Evolutionary conservation across 73 alveolate species (phyloP), one percentile per base, ranked within the genome.

Genomic region (Paraurostyla sp.): DNA sequence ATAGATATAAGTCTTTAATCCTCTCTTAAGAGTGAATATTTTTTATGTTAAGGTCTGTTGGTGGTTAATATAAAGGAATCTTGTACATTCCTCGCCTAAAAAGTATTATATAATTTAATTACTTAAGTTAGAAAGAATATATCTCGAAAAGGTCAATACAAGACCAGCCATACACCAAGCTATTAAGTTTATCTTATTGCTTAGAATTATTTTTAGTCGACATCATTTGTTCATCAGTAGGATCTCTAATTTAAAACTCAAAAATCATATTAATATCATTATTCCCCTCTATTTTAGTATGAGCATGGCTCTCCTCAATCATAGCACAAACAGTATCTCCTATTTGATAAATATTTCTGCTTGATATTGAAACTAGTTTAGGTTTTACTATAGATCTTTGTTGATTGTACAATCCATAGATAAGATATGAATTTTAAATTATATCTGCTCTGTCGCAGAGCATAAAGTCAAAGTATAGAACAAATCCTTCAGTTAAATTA

Each of bases 31-130:
- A 25, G 15, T 36, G 22, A 0, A 73, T 4, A 48, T 43, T 49
- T 48, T 22, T 46, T 11, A 49, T 49, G 9, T 48, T 7, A 3
- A 73, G 29, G 30, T 43, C 65, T 45, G 86, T 73, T 73, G 86
- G 86, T 13, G 86, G 86, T 38, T 73, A 48, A 45, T 73, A 73
- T 45, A 73, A 23, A 23, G 86, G 86, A 23, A 73, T 73, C 46
- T 73, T 73, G 16, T 22, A 73, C 65, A 73, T 23, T 22, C 86
- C 86, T 43, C 71, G 22, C 50, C 82, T 65, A 65, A 16, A 9
- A 65, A 65, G 35, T 20, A 2, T 18, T 13, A 36, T 38, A 22
- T 6, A 16, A 40, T 35, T 6, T 22, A 40, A 65, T 23, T 65
- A 65, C 82, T 65, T 65, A 2, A 65, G 25, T 65, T 65, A 38